phyloP scores from a whole-genome alignment of 1,139 yeast genomes.

The Diutina catenulata region DNA sequence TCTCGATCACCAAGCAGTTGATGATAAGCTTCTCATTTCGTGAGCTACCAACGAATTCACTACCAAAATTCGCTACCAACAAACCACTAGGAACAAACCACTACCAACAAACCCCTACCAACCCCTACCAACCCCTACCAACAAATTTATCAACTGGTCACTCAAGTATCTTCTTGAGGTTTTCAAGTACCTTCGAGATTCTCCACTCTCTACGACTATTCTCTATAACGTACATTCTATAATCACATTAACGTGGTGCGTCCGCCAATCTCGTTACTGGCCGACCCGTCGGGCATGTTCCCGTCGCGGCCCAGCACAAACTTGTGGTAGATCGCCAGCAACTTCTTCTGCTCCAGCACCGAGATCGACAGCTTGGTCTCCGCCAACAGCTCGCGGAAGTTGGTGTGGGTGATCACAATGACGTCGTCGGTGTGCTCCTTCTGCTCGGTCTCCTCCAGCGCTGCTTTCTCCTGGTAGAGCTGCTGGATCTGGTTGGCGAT shows the following conservation, averaged over 20 bases:
- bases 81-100: not conserved
- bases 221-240: no score
- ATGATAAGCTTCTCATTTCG: no score
- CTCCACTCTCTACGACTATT: no score
- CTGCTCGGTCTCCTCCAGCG: slow-evolving; percentile 6
- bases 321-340: slow-evolving; percentile 53
- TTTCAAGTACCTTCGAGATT: no score
- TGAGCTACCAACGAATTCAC: no score
- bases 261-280: slow-evolving; percentile 79
- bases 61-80: no score
- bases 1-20: no score
- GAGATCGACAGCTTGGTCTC: slow-evolving; percentile 90
- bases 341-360: slow-evolving; percentile 50
- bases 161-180: not conserved
- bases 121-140: no score
- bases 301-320: slow-evolving; percentile 79
- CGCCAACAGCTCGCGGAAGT: slow-evolving; percentile 50
- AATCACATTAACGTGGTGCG: slow-evolving; percentile 60
- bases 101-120: not conserved
- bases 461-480: slow-evolving; percentile 13
- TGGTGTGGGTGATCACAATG: slow-evolving; percentile 35
- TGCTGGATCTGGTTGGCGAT: slow-evolving; percentile 37
- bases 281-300: slow-evolving; percentile 77
- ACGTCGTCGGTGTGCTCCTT: slow-evolving; percentile 9
- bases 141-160: no score